Percentiles rank a stretch among this genome's conserved stretches.
These are phyloP conservation scores for Polyporus arcularius DNA, from an alignment of 768 basidiomycete species.

Conservation along the genomic window DNA sequence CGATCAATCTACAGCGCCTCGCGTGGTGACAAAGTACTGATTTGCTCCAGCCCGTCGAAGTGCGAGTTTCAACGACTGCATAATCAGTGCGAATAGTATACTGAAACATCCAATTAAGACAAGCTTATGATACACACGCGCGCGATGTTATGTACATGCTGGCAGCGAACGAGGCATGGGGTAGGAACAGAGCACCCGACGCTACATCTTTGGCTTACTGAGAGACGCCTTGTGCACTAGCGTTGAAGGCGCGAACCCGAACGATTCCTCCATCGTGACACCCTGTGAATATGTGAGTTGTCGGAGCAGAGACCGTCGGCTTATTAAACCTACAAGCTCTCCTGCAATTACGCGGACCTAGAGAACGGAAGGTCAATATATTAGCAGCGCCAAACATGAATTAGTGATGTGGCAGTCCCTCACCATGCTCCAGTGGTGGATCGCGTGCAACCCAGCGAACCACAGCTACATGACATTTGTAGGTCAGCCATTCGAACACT, in stretches of 20 bases:
- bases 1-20: slow-evolving; percentile 18
- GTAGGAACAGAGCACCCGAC: not conserved
- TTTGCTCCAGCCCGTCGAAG: no score
- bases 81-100: no score
- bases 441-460: slow-evolving; percentile 84
- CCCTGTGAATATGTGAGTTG: slow-evolving; percentile 33
- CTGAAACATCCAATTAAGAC: no score
- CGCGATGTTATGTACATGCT: no score
- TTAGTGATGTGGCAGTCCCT: slow-evolving; percentile 21
- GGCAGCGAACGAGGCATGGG: not conserved
- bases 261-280: slow-evolving; percentile 69
- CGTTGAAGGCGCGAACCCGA: slow-evolving; percentile 87
- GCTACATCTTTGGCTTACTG: slow-evolving; percentile 64
- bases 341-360: slow-evolving; percentile 84
- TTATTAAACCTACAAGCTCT: slow-evolving; percentile 59
- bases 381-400: not conserved
- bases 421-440: slow-evolving; percentile 93
- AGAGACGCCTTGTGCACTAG: slow-evolving; percentile 66
- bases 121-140: no score
- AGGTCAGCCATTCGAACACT: slow-evolving; percentile 7
- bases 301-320: not conserved
- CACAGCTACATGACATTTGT: slow-evolving; percentile 54
- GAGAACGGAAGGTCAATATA: slow-evolving; percentile 5
- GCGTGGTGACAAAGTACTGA: not conserved
- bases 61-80: no score